phyloP scores from a whole-genome alignment of 2,329 filamentous ascomycete genomes.

The Magnaporthales sp. region DNA sequence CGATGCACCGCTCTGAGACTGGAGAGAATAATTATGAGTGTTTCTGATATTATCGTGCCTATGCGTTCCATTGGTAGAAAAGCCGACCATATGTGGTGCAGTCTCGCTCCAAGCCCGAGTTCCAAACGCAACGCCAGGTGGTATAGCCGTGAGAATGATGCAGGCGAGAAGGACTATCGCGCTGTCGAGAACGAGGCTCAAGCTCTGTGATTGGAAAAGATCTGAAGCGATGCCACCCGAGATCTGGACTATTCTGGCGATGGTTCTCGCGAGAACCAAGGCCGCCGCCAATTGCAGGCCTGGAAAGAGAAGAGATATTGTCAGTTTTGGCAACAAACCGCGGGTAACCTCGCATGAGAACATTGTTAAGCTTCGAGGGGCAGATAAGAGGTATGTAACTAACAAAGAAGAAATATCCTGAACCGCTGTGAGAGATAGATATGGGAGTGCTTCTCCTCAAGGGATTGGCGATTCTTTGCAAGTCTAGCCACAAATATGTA shows the following conservation, averaged over 20 bases:
- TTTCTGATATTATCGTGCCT: background rate
- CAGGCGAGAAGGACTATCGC: slow-evolving; percentile 27
- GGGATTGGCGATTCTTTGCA: slow-evolving; percentile 24
- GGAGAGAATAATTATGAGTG: background rate
- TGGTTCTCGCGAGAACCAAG: slow-evolving; percentile 30
- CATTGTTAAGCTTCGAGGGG: background rate
- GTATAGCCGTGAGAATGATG: slow-evolving; percentile 25
- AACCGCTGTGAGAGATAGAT: slow-evolving; percentile 34
- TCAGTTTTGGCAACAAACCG: background rate
- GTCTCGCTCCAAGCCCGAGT: slow-evolving; percentile 30
- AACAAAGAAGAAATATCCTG: slow-evolving; percentile 35
- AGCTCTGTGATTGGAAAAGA: slow-evolving; percentile 28
- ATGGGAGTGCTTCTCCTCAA: slow-evolving; percentile 28
- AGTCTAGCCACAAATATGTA: slow-evolving; percentile 31
- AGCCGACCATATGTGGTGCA: slow-evolving; percentile 16
- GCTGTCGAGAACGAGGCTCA: slow-evolving; percentile 30
- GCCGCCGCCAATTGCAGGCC: slow-evolving; percentile 26
- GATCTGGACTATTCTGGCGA: slow-evolving; percentile 31
- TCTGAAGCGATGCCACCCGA: slow-evolving; percentile 22
- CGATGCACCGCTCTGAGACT: background rate
- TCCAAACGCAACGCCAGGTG: slow-evolving; percentile 30
- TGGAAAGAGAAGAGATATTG: slow-evolving; percentile 12
- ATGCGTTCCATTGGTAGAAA: background rate
- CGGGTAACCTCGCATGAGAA: background rate
- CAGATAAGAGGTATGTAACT: slow-evolving; percentile 9